Base-by-base conservation (phyloP, 768 basidiomycete genomes). In the Psilocybe cyanescens region DNA sequence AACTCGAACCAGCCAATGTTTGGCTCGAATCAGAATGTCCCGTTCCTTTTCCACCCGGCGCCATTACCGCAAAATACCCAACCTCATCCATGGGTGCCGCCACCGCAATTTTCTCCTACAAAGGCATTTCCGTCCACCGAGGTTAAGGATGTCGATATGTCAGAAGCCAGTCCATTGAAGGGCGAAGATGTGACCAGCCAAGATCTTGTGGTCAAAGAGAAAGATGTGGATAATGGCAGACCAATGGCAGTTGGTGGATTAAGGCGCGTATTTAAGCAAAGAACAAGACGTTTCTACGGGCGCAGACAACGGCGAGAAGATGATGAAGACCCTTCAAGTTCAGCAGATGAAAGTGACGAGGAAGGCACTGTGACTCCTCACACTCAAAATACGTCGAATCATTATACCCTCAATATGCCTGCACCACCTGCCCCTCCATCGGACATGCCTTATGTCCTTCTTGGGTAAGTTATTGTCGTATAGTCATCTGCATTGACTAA, bases 391-490 rank as follows among this genome's bases (percentile, higher is more conserved):
- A 90, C 83, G 37, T 87, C 88, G 50, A 87, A 92, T 70, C 91
- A 93, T 68, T 94, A 92, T 72, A 94, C 92, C 2, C 81, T 94
- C 60, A 92, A 94, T 75, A 80, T 94, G 77, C 83, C 92, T 16
- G 81, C 88, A 28, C 81, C 84, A 16, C 74, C 85, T 28, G 70
- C 79, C 28, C 79, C 82, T 45, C 83, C 76, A 62, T 86, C 86
- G 30, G 90, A 92, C 62, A 75, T 79, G 37, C 96, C 96, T 19
- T 93, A 94, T 75, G 78, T 95, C 57, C 79, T 97, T 30, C 83
- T 95, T 52, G 95, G 95, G 95, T 95, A 66, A 70, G 89, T 47
- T 28, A 12, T 55, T 55, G 44, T 14, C 3, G 33, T 57, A 11
- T 16, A 37, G 8, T 31, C 35, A 28, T 37, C 56, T 47, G 17